These are phyloP conservation scores for Capniomyces stellatus DNA, from an alignment of 371 early-diverging fungal species.

Conservation along the genomic window DNA sequence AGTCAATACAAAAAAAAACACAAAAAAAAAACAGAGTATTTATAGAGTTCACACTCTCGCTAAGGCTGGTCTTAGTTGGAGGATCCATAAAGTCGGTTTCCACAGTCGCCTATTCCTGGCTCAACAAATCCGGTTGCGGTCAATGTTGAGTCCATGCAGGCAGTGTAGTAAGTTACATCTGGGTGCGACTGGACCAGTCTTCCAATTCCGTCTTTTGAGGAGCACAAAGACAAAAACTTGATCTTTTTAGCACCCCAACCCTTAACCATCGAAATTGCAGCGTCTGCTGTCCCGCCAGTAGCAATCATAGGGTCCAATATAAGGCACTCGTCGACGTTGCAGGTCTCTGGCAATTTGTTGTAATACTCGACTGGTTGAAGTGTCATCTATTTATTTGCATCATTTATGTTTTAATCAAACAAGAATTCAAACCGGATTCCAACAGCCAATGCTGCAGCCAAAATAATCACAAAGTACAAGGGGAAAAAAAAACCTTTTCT, in stretches of 20 bases:
- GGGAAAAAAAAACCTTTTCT: slow-evolving; percentile 34
- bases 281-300: slow-evolving; percentile 69
- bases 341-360: slow-evolving; percentile 61
- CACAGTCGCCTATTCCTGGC: slow-evolving; percentile 63
- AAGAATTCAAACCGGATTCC: too few species aligned
- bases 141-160: slow-evolving; percentile 48
- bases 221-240: slow-evolving; percentile 3
- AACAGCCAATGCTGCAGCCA: too few species aligned
- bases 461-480: slow-evolving; percentile 14
- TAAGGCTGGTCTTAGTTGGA: too few species aligned
- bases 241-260: slow-evolving; percentile 32
- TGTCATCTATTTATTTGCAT: slow-evolving; percentile 15
- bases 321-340: slow-evolving; percentile 46
- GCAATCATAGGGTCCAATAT: slow-evolving; percentile 75
- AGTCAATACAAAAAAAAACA: too few species aligned
- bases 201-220: slow-evolving; percentile 31
- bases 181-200: slow-evolving; percentile 43
- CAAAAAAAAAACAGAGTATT: too few species aligned
- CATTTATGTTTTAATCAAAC: not conserved
- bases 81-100: slow-evolving; percentile 35
- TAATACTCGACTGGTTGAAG: slow-evolving; percentile 84
- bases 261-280: slow-evolving; percentile 56
- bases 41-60: too few species aligned
- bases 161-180: slow-evolving; percentile 49
- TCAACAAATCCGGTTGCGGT: slow-evolving; percentile 43